phyloP scores from a whole-genome alignment of 257 asterid species.

The Linderniella brevidens region DNA sequence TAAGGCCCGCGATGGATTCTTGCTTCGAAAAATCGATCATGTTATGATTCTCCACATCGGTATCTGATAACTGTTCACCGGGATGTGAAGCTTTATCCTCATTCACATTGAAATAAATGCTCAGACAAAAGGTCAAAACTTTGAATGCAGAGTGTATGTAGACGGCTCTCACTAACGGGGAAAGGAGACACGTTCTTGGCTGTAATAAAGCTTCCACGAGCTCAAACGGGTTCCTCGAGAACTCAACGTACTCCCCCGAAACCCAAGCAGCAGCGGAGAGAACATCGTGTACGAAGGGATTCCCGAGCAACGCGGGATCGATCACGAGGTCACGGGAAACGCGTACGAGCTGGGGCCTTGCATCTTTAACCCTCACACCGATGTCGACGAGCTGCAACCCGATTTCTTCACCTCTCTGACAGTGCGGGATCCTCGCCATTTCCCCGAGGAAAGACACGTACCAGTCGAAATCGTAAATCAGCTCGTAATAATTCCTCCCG shows the following conservation, averaged over 20 bases:
- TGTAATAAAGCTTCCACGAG: slow-evolving; percentile 79
- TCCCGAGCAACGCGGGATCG: slow-evolving; percentile 92
- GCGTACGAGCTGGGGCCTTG: slow-evolving; percentile 62
- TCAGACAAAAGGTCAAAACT: slow-evolving; percentile 48
- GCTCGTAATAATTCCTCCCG: slow-evolving; percentile 62
- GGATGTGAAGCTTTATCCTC: slow-evolving; percentile 18
- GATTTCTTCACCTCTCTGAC: slow-evolving; percentile 74
- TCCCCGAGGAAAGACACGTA: slow-evolving; percentile 77
- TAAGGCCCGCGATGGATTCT: slow-evolving; percentile 35
- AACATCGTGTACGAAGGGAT: slow-evolving; percentile 49
- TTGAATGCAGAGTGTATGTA: slow-evolving; percentile 77
- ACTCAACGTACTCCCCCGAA: slow-evolving; percentile 79
- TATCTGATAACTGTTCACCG: slow-evolving; percentile 20
- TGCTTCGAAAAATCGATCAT: slow-evolving; percentile 16
- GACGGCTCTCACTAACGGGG: slow-evolving; percentile 58
- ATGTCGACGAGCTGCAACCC: slow-evolving; percentile 75
- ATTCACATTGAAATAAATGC: slow-evolving; percentile 27
- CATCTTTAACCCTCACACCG: slow-evolving; percentile 93
- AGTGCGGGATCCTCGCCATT: slow-evolving; percentile 74
- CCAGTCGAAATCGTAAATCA: slow-evolving; percentile 79
- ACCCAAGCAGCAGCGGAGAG: slow-evolving; percentile 82
- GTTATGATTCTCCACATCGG: slow-evolving; percentile 32
- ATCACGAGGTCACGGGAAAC: slow-evolving; percentile 75
- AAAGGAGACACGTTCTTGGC: slow-evolving; percentile 67
- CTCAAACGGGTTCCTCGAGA: slow-evolving; percentile 74